Conservation (phyloP, 306 rosid species). For the Nissolia schottii region DNA sequence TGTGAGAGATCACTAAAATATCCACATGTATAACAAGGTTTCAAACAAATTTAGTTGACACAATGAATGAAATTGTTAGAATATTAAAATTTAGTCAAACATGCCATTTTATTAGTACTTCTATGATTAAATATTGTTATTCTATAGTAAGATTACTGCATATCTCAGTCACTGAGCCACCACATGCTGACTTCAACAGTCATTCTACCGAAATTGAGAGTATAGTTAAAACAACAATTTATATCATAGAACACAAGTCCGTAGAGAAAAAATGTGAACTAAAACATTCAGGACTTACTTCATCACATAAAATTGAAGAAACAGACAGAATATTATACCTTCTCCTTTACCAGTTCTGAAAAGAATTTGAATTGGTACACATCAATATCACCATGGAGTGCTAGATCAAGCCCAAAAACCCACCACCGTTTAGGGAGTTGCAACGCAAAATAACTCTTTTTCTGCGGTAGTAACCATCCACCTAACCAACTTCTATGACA, state of each 20-base stretch:
- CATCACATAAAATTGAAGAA: conserved; percentile 4
- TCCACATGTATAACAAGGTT: background rate
- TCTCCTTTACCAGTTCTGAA: conserved; percentile 57
- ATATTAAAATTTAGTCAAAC: background rate
- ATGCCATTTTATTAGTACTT: background rate
- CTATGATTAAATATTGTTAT: background rate
- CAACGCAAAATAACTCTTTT: conserved; percentile 94
- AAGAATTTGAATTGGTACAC: conserved; percentile 97
- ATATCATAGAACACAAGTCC: background rate
- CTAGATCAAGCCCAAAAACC: conserved; percentile 92
- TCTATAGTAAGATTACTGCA: background rate
- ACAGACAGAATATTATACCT: conserved; percentile 48
- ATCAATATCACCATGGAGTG: conserved; percentile 95
- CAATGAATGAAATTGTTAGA: background rate
- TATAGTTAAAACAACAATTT: background rate
- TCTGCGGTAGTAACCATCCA: conserved; percentile 99
- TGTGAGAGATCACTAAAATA: background rate
- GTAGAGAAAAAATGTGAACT: background rate
- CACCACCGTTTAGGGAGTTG: conserved; percentile 96
- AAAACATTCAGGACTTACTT: background rate
- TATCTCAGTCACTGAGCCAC: background rate
- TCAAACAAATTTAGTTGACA: background rate
- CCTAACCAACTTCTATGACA: conserved; percentile 98
- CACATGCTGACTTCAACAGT: background rate
- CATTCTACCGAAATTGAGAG: background rate